Evolutionary conservation across 1,284 basidiomycete genomes (phyloP).

Genomic region (Marasmius fiardii): DNA sequence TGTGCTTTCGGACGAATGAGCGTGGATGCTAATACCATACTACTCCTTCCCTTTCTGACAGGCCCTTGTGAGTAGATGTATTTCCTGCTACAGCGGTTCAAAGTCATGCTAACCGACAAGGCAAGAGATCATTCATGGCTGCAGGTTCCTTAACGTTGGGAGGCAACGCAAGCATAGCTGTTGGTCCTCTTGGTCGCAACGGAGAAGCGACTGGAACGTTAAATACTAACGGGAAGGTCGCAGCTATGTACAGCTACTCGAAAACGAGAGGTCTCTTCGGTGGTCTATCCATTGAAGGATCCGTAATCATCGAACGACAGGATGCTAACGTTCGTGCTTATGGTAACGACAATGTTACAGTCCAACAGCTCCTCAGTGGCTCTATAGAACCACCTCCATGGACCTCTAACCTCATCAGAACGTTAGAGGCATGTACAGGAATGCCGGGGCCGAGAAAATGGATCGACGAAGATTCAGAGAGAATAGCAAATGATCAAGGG

Average conservation of each 20-base stretch:
- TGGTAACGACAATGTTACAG: slow-evolving; percentile 61
- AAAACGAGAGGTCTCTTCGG: slow-evolving; percentile 93
- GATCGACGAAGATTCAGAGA: slow-evolving; percentile 62
- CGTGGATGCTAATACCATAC: slow-evolving; percentile 12
- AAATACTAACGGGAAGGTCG: slow-evolving; percentile 84
- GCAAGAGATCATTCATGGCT: slow-evolving; percentile 87
- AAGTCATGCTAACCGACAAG: slow-evolving; percentile 22
- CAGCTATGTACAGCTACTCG: slow-evolving; percentile 97
- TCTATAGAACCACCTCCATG: slow-evolving; percentile 72
- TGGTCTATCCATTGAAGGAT: slow-evolving; percentile 86
- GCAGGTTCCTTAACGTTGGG: slow-evolving; percentile 90
- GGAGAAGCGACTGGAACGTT: slow-evolving; percentile 90
- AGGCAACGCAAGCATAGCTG: slow-evolving; percentile 90
- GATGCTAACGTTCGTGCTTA: slow-evolving; percentile 89
- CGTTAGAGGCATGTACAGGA: slow-evolving; percentile 71
- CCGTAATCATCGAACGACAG: slow-evolving; percentile 90
- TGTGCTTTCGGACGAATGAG: slow-evolving; percentile 16
- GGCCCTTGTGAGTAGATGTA: slow-evolving; percentile 52
- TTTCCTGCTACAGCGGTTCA: slow-evolving; percentile 23
- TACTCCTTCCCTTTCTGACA: slow-evolving; percentile 21
- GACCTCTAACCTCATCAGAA: slow-evolving; percentile 70
- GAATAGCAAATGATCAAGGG: slow-evolving; percentile 25
- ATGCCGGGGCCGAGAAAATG: slow-evolving; percentile 66
- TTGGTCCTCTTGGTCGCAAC: slow-evolving; percentile 92
- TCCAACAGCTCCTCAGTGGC: slow-evolving; percentile 79